Percentiles rank a stretch among this genome's conserved stretches.
phyloP scores from a whole-genome alignment of 2,329 filamentous ascomycete species.

The Epichloe gansuensis region DNA sequence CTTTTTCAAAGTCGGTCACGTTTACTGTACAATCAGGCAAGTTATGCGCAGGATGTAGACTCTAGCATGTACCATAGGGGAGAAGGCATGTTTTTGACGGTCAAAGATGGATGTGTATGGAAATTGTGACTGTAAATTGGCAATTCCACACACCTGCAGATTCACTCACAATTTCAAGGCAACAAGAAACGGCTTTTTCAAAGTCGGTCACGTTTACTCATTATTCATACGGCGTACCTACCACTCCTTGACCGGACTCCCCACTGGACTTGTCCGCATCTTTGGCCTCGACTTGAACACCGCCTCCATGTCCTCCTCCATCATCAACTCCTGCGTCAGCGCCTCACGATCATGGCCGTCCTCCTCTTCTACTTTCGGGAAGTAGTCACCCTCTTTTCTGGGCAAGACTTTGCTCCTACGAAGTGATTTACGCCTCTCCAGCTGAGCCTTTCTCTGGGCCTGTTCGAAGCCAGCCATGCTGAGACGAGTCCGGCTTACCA shows the following conservation, averaged over 20 bases:
- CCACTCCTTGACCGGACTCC: constrained; percentile 32
- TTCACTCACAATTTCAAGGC: not conserved
- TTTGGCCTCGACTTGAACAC: constrained; percentile 78
- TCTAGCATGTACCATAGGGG: too few relatives aligned
- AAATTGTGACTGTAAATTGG: not conserved
- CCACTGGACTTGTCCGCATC: constrained; percentile 62
- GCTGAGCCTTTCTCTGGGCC: constrained; percentile 46
- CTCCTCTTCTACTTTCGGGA: constrained; percentile 37
- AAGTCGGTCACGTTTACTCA: not conserved
- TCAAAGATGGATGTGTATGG: not conserved
- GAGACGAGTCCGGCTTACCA: constrained; percentile 44
- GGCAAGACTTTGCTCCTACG: constrained; percentile 29
- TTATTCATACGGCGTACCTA: not conserved
- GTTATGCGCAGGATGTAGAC: too few relatives aligned
- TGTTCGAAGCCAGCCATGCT: constrained; percentile 53
- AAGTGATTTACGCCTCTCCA: constrained; percentile 41
- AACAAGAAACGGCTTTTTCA: not conserved
- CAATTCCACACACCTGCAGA: too few relatives aligned
- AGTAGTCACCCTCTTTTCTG: constrained; percentile 32
- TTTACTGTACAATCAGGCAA: too few relatives aligned
- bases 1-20: not conserved
- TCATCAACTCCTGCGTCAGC: constrained; percentile 58
- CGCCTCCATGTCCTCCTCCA: constrained; percentile 62
- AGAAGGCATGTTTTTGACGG: too few relatives aligned
- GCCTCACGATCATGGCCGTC: constrained; percentile 26